Evolutionary conservation across 345 rosid species (phyloP).

Genomic region (Linum lewisii): DNA sequence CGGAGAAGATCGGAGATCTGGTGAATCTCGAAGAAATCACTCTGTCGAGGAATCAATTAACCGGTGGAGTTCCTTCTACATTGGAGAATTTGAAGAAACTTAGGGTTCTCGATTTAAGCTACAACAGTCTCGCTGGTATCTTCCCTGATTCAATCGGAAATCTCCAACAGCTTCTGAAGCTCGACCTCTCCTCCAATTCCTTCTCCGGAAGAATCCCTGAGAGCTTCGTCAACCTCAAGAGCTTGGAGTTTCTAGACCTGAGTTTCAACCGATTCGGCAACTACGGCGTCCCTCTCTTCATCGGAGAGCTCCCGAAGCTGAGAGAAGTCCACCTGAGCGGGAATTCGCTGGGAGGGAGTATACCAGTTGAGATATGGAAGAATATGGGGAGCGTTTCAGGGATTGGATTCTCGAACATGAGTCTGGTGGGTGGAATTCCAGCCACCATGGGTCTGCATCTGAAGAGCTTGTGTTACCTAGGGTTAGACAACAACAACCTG

Average conservation of each 20-base stretch:
- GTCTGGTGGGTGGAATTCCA: slow-evolving; percentile 43
- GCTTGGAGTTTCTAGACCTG: slow-evolving; percentile 44
- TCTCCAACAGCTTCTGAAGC: slow-evolving; percentile 41
- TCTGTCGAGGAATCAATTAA: slow-evolving; percentile 44
- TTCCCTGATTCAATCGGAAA: slow-evolving; percentile 36
- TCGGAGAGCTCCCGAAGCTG: slow-evolving; percentile 31
- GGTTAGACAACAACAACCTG: slow-evolving; percentile 54
- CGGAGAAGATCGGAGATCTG: slow-evolving; percentile 29
- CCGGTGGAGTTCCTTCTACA: slow-evolving; percentile 26
- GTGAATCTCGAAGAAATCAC: slow-evolving; percentile 41
- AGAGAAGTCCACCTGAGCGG: slow-evolving; percentile 52
- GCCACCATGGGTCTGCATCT: slow-evolving; percentile 39
- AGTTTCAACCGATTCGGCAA: slow-evolving; percentile 48
- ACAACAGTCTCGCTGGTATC: slow-evolving; percentile 34
- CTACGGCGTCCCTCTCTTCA: slow-evolving; percentile 42
- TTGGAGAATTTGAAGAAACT: slow-evolving; percentile 32
- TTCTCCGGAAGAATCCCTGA: slow-evolving; percentile 42
- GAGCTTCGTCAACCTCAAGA: slow-evolving; percentile 28
- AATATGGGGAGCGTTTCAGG: slow-evolving; percentile 37
- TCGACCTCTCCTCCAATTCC: slow-evolving; percentile 43
- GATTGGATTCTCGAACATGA: slow-evolving; percentile 48
- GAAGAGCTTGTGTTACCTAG: slow-evolving; percentile 32
- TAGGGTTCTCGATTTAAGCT: slow-evolving; percentile 43
- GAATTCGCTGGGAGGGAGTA: slow-evolving; percentile 44
- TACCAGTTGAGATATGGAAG: slow-evolving; percentile 49